Evolutionary conservation across 768 basidiomycete species (phyloP).

Genomic region (Leccinum aurantiacum): DNA sequence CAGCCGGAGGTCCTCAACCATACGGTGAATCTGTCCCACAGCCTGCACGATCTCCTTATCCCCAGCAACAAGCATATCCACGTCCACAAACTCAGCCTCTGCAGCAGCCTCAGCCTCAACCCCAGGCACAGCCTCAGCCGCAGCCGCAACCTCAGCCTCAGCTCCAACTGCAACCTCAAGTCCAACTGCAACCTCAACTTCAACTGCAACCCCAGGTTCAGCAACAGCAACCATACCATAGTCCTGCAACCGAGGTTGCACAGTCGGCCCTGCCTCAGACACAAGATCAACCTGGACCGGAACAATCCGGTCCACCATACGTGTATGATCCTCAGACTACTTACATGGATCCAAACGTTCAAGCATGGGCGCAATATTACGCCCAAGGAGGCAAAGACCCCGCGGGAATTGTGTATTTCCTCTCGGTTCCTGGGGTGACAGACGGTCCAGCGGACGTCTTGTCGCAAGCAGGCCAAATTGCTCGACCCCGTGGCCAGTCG

Average conservation of each 20-base stretch:
- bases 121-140: constrained; percentile 20
- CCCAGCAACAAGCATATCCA: constrained; percentile 32
- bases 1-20: constrained; percentile 18
- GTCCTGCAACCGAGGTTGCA: constrained; percentile 6
- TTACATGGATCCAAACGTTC: constrained; percentile 78
- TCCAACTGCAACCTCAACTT: constrained; percentile 32
- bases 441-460: constrained; percentile 33
- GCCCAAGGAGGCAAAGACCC: constrained; percentile 73
- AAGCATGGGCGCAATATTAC: constrained; percentile 87
- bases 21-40: constrained; percentile 26
- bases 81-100: constrained; percentile 42
- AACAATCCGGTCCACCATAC: constrained; percentile 45
- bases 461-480: constrained; percentile 9
- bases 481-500: constrained; percentile 16
- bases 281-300: constrained; percentile 19
- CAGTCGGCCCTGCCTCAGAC: constrained; percentile 13
- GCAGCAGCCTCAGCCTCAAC: constrained; percentile 22
- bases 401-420: constrained; percentile 78
- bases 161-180: constrained; percentile 34
- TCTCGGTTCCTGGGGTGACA: constrained; percentile 73
- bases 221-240: constrained; percentile 23
- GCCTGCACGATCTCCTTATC: constrained; percentile 32
- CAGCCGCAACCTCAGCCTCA: constrained; percentile 33
- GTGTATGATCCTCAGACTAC: constrained; percentile 62
- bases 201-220: constrained; percentile 34